phyloP scores from a whole-genome alignment of 495 filamentous ascomycete genomes.

The Neurospora sp. region DNA sequence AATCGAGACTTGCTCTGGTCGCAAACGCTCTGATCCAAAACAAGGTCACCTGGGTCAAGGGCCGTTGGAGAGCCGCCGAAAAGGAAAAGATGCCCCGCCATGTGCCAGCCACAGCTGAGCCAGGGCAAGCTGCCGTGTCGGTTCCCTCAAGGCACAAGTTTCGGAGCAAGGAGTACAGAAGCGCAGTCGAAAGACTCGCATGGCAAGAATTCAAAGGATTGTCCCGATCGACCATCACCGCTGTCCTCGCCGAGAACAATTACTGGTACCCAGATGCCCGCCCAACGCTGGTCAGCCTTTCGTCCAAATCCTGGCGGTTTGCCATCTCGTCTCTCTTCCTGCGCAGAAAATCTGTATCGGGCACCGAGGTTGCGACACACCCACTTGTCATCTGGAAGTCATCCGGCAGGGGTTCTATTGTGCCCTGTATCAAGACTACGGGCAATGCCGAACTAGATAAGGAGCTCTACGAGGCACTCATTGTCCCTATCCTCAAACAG shows the following conservation, averaged over 20 bases:
- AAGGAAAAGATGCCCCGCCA: conserved; percentile 11
- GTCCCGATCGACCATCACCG: conserved; percentile 69
- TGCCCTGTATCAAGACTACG: conserved; percentile 58
- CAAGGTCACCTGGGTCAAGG: conserved; percentile 62
- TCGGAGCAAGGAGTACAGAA: conserved; percentile 60
- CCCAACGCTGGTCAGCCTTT: conserved; percentile 61
- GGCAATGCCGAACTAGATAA: conserved; percentile 68
- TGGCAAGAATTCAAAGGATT: conserved; percentile 77
- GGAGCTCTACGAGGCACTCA: conserved; percentile 61
- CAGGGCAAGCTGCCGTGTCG: conserved; percentile 10
- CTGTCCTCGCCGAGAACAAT: conserved; percentile 84
- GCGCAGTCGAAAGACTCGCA: conserved; percentile 50
- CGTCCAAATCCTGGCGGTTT: conserved; percentile 76
- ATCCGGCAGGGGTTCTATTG: conserved; percentile 32
- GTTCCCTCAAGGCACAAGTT: conserved; percentile 65
- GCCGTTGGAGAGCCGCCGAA: conserved; percentile 52
- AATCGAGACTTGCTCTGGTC: conserved; percentile 75
- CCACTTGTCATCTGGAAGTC: conserved; percentile 58
- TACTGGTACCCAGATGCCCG: conserved; percentile 74
- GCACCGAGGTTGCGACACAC: conserved; percentile 39
- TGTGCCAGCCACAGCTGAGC: not conserved
- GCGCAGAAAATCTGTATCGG: conserved; percentile 53
- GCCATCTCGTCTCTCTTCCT: conserved; percentile 65
- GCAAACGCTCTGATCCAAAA: conserved; percentile 77
- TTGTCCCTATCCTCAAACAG: conserved; percentile 50